These are phyloP conservation scores for Penicillium angulare DNA, from an alignment of 495 filamentous ascomycete genomes.

Conservation along the genomic window DNA sequence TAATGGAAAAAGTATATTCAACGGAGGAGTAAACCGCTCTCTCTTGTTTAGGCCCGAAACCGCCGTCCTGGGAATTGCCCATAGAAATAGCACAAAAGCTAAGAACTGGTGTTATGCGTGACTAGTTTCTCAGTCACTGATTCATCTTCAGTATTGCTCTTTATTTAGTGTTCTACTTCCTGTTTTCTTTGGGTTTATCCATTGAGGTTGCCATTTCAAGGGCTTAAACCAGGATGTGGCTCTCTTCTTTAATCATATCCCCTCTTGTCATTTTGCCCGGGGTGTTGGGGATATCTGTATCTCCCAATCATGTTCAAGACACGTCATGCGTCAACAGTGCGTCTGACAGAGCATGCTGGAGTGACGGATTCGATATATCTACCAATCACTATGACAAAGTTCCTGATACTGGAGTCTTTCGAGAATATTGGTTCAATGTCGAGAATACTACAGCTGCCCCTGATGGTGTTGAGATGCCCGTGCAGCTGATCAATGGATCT, in stretches of 20 bases:
- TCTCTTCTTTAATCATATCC: constrained; percentile 2
- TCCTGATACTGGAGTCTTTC: constrained; percentile 39
- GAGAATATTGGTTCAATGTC: constrained; percentile 35
- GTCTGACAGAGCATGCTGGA: constrained; percentile 11
- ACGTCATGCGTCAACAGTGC: constrained; percentile 9
- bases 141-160: no score
- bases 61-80: no score
- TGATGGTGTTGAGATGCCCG: constrained; percentile 73
- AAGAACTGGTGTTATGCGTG: no score
- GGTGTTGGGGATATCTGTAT: neutral
- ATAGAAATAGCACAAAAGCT: no score
- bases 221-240: neutral
- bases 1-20: no score
- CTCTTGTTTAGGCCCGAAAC: no score
- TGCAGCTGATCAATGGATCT: constrained; percentile 73
- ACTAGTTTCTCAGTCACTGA: no score
- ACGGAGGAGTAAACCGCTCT: no score
- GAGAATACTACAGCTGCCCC: constrained; percentile 62
- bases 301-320: neutral
- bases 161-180: neutral
- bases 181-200: neutral
- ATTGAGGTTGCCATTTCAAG: neutral
- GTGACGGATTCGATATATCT: constrained; percentile 6
- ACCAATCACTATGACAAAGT: constrained; percentile 45
- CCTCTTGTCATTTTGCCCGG: constrained; percentile 1